Conservation (phyloP, 257 asterid genomes). For the Solanum arcanum region DNA sequence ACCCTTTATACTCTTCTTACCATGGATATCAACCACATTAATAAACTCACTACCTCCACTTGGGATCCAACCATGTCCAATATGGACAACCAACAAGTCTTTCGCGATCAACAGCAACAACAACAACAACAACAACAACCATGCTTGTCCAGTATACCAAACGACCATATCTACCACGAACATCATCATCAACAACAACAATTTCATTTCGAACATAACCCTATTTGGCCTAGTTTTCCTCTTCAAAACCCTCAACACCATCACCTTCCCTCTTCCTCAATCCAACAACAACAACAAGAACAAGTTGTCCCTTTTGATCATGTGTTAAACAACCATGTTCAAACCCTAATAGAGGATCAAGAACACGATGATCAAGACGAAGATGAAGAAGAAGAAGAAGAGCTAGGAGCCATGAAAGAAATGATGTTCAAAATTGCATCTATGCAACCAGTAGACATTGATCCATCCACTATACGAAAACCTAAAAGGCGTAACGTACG, state of each 20-base stretch:
- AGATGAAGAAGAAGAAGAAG: slow-evolving; percentile 33
- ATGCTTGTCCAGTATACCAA: neutral
- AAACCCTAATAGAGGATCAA: neutral
- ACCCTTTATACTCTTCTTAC: neutral
- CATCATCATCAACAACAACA: slow-evolving; percentile 1
- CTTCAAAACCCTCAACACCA: slow-evolving; percentile 2
- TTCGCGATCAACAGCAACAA: slow-evolving; percentile 1
- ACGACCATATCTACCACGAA: slow-evolving; percentile 1
- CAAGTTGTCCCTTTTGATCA: neutral
- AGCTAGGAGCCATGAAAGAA: slow-evolving; percentile 75
- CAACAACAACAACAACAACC: neutral
- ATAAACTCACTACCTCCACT: slow-evolving; percentile 10
- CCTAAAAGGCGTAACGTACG: slow-evolving; percentile 66
- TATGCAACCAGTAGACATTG: slow-evolving; percentile 91
- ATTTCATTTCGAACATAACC: slow-evolving; percentile 7
- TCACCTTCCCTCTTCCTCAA: slow-evolving; percentile 4
- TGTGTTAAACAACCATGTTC: neutral
- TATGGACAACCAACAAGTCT: slow-evolving; percentile 10
- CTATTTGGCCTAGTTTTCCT: slow-evolving; percentile 29
- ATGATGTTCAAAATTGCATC: slow-evolving; percentile 93
- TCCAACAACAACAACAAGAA: neutral
- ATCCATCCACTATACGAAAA: slow-evolving; percentile 56
- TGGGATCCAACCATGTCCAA: slow-evolving; percentile 24
- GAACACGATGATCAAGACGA: slow-evolving; percentile 2
- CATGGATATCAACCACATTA: slow-evolving; percentile 39